A percentile compares a stretch with the other conserved stretches of the same genome.
Conservation (phyloP, 208 protist genomes). For the Acanthamoeba lenticulata region DNA sequence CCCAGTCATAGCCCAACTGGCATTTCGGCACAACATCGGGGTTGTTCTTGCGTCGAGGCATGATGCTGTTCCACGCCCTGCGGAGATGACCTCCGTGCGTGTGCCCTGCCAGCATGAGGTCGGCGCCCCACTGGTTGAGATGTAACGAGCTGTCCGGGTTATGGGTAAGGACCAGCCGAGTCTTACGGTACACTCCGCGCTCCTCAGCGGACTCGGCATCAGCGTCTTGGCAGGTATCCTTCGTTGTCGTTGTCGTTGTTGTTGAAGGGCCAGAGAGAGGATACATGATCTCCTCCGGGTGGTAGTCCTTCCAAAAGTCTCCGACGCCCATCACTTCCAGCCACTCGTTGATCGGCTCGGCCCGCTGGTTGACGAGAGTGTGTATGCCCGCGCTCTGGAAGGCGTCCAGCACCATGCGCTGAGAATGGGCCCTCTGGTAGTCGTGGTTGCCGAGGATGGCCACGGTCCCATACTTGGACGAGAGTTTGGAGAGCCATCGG, state of each 20-base stretch:
- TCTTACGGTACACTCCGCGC: background rate
- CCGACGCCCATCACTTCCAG: slow-evolving; percentile 56
- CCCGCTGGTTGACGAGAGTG: background rate
- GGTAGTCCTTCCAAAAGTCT: slow-evolving; percentile 41
- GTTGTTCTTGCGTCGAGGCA: slow-evolving; percentile 62
- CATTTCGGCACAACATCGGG: background rate
- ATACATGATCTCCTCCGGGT: slow-evolving; percentile 29
- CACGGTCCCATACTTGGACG: slow-evolving; percentile 16
- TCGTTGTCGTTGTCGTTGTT: background rate
- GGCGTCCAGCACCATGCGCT: slow-evolving; percentile 27
- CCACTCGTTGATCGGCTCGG: slow-evolving; percentile 65
- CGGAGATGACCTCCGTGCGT: slow-evolving; percentile 20
- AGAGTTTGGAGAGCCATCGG: background rate
- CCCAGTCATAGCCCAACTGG: slow-evolving; percentile 45
- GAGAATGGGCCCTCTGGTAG: slow-evolving; percentile 29
- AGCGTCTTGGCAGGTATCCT: background rate
- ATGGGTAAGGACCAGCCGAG: background rate
- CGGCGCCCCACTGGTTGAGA: slow-evolving; percentile 4
- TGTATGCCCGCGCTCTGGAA: slow-evolving; percentile 11
- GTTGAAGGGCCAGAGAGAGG: slow-evolving; percentile 27
- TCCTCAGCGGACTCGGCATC: background rate
- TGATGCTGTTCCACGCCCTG: slow-evolving; percentile 40
- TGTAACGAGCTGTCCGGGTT: background rate
- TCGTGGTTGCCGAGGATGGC: slow-evolving; percentile 67
- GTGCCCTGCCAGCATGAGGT: slow-evolving; percentile 24